These are phyloP conservation scores for Gentiana straminea DNA, from an alignment of 257 asterid genomes.

Conservation along the genomic window DNA sequence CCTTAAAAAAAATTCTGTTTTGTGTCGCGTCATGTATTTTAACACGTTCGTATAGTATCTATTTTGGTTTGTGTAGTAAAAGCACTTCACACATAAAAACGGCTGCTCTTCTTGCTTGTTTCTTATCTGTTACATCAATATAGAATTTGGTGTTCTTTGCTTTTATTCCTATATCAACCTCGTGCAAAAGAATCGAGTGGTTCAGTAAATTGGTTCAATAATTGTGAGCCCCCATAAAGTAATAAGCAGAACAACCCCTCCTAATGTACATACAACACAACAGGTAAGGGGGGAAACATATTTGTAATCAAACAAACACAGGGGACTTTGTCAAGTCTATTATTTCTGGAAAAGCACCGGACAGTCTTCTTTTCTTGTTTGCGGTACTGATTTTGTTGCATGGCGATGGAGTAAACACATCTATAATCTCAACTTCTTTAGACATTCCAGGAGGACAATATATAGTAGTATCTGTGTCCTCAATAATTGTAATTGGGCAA, in stretches of 20 bases:
- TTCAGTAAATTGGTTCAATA: neutral
- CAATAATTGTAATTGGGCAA: constrained; percentile 5
- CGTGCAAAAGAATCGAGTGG: neutral
- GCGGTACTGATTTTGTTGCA: constrained; percentile 18
- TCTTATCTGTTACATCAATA: neutral
- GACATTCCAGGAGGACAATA: neutral
- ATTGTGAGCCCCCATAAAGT: neutral
- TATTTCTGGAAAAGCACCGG: constrained; percentile 37
- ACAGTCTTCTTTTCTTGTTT: constrained; percentile 41
- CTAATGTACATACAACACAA: neutral
- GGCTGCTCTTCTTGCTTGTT: neutral
- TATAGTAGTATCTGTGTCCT: constrained; percentile 11
- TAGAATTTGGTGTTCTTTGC: neutral
- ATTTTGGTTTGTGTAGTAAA: neutral
- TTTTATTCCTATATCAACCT: neutral
- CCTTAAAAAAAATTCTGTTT: constrained; percentile 20
- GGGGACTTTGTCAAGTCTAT: constrained; percentile 90
- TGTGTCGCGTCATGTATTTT: no score
- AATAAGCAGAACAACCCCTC: neutral
- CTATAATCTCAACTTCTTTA: constrained; percentile 56
- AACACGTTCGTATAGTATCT: no score
- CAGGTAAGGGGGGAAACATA: constrained; percentile 1
- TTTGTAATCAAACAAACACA: constrained; percentile 14
- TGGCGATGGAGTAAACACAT: constrained; percentile 33
- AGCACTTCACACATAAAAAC: neutral